Evolutionary conservation across 2,329 filamentous ascomycete species (phyloP).

Genomic region (Cercospora sp.): DNA sequence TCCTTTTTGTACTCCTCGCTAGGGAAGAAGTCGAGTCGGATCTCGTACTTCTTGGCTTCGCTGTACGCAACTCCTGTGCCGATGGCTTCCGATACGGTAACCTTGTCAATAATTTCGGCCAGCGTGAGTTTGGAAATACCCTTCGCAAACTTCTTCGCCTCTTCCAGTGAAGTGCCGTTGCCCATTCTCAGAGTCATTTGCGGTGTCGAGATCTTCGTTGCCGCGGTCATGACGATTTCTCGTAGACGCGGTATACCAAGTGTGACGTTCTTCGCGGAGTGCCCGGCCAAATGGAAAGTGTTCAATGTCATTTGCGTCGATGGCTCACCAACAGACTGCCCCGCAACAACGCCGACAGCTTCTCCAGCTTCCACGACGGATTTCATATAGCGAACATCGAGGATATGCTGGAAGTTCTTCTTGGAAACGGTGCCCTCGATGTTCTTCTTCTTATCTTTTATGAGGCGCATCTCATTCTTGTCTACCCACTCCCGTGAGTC

Average conservation of each 20-base stretch:
- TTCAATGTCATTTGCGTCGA: conserved; percentile 99
- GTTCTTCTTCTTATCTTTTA: conserved; percentile 61
- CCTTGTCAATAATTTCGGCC: conserved; percentile 78
- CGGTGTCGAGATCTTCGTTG: conserved; percentile 83
- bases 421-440: conserved; percentile 53
- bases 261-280: conserved; percentile 98
- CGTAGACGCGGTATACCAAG: conserved; percentile 94
- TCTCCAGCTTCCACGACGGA: conserved; percentile 93
- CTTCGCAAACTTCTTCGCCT: conserved; percentile 82
- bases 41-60: conserved; percentile 80
- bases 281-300: conserved; percentile 98
- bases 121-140: conserved; percentile 84
- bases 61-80: conserved; percentile 67
- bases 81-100: conserved; percentile 76
- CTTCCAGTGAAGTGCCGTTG: conserved; percentile 65
- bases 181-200: conserved; percentile 82
- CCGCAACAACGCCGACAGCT: conserved; percentile 93
- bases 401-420: conserved; percentile 78
- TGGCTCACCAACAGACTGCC: conserved; percentile 94
- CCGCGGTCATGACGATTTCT: conserved; percentile 98
- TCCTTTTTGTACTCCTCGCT: conserved; percentile 78
- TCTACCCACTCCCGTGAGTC: conserved; percentile 75
- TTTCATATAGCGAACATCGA: conserved; percentile 89
- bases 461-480: conserved; percentile 58
- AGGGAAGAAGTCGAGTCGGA: conserved; percentile 81